Evolutionary conservation across 768 basidiomycete genomes (phyloP).

Genomic region (Boletus reticuloceps): DNA sequence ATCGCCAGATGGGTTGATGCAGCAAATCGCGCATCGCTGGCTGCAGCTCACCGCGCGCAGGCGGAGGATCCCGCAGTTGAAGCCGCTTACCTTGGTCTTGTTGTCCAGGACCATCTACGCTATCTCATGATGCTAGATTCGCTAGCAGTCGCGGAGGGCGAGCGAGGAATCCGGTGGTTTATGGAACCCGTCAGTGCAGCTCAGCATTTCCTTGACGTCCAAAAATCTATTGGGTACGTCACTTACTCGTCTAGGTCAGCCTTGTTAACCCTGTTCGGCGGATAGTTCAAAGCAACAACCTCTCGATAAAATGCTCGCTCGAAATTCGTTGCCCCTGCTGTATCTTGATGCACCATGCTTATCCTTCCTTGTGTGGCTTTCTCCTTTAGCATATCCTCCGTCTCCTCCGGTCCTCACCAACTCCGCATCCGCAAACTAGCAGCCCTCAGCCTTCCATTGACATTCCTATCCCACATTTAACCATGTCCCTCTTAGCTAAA

Average conservation of each 20-base stretch:
- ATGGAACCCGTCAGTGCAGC: slow-evolving; percentile 38
- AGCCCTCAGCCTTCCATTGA: slow-evolving; percentile 35
- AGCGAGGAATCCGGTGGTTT: slow-evolving; percentile 74
- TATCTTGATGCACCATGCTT: slow-evolving; percentile 67
- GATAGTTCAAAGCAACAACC: slow-evolving; percentile 43
- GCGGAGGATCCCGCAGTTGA: slow-evolving; percentile 48
- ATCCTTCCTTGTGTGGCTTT: slow-evolving; percentile 69
- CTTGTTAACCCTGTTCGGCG: background rate
- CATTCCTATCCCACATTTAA: slow-evolving; percentile 50
- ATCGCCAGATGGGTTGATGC: slow-evolving; percentile 60
- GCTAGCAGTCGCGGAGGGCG: slow-evolving; percentile 53
- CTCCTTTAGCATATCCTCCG: slow-evolving; percentile 68
- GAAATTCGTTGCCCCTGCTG: slow-evolving; percentile 62
- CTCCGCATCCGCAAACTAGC: slow-evolving; percentile 10
- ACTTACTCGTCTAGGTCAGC: background rate
- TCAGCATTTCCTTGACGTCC: slow-evolving; percentile 17
- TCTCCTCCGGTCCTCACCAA: slow-evolving; percentile 42
- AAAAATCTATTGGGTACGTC: slow-evolving; percentile 19
- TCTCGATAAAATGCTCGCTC: slow-evolving; percentile 64
- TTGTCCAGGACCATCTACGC: slow-evolving; percentile 53
- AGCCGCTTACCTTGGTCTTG: slow-evolving; percentile 47
- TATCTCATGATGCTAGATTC: slow-evolving; percentile 74
- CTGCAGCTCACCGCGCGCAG: slow-evolving; percentile 28
- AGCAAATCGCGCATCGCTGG: slow-evolving; percentile 24
- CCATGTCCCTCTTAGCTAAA: slow-evolving; percentile 38